Evolutionary conservation across 495 filamentous ascomycete species (phyloP).

Genomic region (Baudoinia panamericana): DNA sequence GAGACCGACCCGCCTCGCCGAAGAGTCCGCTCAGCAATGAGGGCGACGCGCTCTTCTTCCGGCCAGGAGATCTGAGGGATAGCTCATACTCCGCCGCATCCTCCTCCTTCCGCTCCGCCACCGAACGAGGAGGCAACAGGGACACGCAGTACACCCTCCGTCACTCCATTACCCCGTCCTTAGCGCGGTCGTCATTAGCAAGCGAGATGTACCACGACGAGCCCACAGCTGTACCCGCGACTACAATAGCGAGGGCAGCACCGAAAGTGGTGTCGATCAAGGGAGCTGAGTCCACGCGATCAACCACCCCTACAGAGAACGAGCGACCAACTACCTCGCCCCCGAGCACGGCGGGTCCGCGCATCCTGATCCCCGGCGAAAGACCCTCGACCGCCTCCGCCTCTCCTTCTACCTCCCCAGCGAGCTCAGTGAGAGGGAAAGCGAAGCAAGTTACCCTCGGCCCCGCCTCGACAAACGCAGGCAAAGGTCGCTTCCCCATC

Average conservation of each 20-base stretch:
- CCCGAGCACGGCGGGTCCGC: constrained; percentile 10
- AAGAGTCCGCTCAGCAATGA: constrained; percentile 19
- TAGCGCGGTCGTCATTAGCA: constrained; percentile 66
- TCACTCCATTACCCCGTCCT: constrained; percentile 43
- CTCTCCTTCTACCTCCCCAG: constrained; percentile 12
- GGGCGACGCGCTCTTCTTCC: constrained; percentile 44
- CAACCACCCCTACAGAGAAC: constrained; percentile 13
- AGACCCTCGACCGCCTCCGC: constrained; percentile 8
- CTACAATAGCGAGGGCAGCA: constrained; percentile 70
- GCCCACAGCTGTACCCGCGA: constrained; percentile 60
- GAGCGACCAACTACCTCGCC: constrained; percentile 4
- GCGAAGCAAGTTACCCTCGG: constrained; percentile 24
- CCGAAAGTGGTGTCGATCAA: constrained; percentile 85
- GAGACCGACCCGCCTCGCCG: constrained; percentile 1
- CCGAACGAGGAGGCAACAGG: constrained; percentile 48
- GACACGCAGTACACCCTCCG: constrained; percentile 53
- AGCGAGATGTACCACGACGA: constrained; percentile 91
- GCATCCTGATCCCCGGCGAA: constrained; percentile 26
- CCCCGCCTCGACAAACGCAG: neutral
- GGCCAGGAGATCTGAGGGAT: constrained; percentile 81
- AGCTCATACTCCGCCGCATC: constrained; percentile 58
- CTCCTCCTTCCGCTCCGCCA: constrained; percentile 34
- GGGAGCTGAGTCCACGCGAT: constrained; percentile 33
- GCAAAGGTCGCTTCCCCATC: constrained; percentile 17
- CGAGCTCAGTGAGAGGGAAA: constrained; percentile 18